These are phyloP conservation scores for Blastomyces gilchristii DNA, from an alignment of 2,329 filamentous ascomycete species.

Conservation along the genomic window DNA sequence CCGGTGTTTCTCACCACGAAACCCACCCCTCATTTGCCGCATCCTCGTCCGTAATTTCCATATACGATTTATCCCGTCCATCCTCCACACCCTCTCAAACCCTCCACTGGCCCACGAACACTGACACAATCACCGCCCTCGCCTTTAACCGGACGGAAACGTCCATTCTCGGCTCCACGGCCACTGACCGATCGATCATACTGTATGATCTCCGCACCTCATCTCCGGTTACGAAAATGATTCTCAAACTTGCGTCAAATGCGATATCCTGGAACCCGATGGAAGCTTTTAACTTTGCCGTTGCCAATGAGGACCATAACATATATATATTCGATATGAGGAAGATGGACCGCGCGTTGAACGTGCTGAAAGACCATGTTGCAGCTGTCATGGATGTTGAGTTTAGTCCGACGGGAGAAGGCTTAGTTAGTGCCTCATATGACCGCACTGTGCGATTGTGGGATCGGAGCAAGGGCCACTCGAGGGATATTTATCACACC, in stretches of 20 bases:
- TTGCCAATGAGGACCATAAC: slow-evolving; percentile 91
- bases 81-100: slow-evolving; percentile 69
- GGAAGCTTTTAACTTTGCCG: slow-evolving; percentile 90
- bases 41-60: slow-evolving; percentile 64
- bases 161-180: slow-evolving; percentile 74
- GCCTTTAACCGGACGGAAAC: slow-evolving; percentile 93
- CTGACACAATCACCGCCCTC: slow-evolving; percentile 81
- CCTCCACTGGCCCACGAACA: slow-evolving; percentile 74
- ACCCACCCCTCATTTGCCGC: slow-evolving; percentile 66
- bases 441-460: slow-evolving; percentile 82
- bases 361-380: slow-evolving; percentile 83
- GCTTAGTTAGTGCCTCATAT: slow-evolving; percentile 82
- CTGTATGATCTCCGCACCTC: slow-evolving; percentile 87
- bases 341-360: slow-evolving; percentile 75
- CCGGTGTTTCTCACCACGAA: slow-evolving; percentile 72
- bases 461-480: slow-evolving; percentile 69
- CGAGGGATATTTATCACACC: slow-evolving; percentile 89
- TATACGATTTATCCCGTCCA: slow-evolving; percentile 78
- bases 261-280: slow-evolving; percentile 88
- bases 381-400: slow-evolving; percentile 93
- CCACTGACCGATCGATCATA: slow-evolving; percentile 74
- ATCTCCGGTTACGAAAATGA: slow-evolving; percentile 68
- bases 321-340: slow-evolving; percentile 90
- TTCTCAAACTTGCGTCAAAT: slow-evolving; percentile 75
- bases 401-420: slow-evolving; percentile 87